Evolutionary conservation across 176 grass and related monocot species (phyloP), one percentile per base, ranked within the genome.

Genomic region (Oryza meridionalis): DNA sequence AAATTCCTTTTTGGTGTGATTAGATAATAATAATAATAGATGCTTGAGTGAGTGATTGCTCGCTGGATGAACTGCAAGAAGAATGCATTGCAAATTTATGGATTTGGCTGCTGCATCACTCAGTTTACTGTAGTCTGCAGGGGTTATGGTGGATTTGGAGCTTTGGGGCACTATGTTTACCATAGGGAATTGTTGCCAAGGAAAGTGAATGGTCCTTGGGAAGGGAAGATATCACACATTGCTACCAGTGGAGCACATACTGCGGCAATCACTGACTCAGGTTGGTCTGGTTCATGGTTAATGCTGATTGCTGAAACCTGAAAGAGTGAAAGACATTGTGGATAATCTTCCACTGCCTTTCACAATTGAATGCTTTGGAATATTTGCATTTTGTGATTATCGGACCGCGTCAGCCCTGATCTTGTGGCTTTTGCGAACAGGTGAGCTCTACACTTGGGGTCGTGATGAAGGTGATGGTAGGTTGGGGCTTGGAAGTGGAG

Each of bases 101-200:
- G 50, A 79, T 88, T 73, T 88, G 78, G 86, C 87, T 55, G 78
- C 90, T 38, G 51, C 83, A 87, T 82, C 90, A 90, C 87, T 98
- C 83, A 90, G 85, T 89, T 93, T 86, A 76, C 81, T 92, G 87
- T 93, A 99, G 96, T 77, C 86, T 96, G 88, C 91, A 99, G 93
- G 96, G 96, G 96, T 83, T 96, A 96, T 81, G 96, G 93, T 86
- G 96, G 96, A 53, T 99, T 99, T 88, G 96, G 96, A 88, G 96
- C 96, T 92, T 79, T 96, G 46, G 96, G 96, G 14, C 96, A 99
- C 81, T 89, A 89, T 46, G 96, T 94, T 51, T 96, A 99, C 78
- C 91, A 90, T 37, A 96, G 91, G 75, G 96, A 99, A 73, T 65
- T 99, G 16, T 76, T 96, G 77, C 96, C 91, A 3, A 93, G 43